Evolutionary conservation across 495 filamentous ascomycete genomes (phyloP).

Genomic region (Chaetomium cochliodes): DNA sequence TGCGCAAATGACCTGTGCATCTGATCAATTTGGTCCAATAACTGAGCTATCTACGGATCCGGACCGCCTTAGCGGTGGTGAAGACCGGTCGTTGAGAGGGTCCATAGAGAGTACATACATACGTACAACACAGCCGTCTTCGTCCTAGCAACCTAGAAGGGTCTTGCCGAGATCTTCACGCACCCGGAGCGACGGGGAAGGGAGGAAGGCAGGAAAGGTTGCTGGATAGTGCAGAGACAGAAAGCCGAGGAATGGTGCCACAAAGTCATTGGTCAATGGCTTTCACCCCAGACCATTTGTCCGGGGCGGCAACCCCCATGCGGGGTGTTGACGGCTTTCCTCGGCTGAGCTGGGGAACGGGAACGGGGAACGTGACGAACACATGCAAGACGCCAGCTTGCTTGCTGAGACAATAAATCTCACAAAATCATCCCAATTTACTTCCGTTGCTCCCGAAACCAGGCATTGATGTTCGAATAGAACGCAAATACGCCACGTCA

Average conservation of each 20-base stretch:
- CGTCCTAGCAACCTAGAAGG: too few relatives aligned
- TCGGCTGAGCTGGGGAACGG: slow-evolving; percentile 36
- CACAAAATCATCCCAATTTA: not conserved
- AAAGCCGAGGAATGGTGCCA: slow-evolving; percentile 16
- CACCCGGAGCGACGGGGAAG: too few relatives aligned
- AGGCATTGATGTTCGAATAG: not conserved
- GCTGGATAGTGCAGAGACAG: too few relatives aligned
- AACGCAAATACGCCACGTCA: not conserved
- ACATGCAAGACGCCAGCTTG: not conserved
- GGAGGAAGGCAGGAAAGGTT: too few relatives aligned
- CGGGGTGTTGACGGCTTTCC: slow-evolving; percentile 38
- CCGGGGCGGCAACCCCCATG: slow-evolving; percentile 23
- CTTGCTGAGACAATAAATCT: not conserved
- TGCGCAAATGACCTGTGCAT: not conserved
- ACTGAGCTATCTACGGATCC: not conserved
- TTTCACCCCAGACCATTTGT: slow-evolving; percentile 26
- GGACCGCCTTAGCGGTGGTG: not conserved
- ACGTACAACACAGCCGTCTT: too few relatives aligned
- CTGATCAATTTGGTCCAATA: not conserved
- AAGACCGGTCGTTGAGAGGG: not conserved
- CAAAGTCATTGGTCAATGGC: slow-evolving; percentile 35
- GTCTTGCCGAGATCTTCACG: too few relatives aligned
- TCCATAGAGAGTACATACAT: too few relatives aligned
- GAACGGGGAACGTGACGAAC: slow-evolving; percentile 22
- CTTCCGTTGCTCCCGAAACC: not conserved